phyloP scores from a whole-genome alignment of 371 early-diverging fungal genomes.

The Mortierella polycephala region DNA sequence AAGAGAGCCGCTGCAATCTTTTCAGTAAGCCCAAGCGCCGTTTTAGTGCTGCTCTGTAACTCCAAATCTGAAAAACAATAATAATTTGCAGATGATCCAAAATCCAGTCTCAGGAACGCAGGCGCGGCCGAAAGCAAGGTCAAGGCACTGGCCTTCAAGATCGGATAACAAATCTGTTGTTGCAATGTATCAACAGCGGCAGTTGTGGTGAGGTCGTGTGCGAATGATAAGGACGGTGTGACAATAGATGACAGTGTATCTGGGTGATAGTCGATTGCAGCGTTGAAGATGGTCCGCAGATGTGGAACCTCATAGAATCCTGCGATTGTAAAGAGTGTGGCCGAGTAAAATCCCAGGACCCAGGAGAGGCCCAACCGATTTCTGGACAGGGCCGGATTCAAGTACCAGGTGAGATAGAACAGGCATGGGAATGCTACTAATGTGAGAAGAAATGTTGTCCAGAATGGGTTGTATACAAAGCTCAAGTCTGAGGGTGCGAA shows the following conservation, averaged over 20 bases:
- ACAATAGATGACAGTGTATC: not conserved
- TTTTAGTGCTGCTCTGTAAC: not conserved
- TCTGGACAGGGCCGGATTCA: constrained; percentile 43
- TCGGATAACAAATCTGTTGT: constrained; percentile 18
- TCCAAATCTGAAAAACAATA: constrained; percentile 41
- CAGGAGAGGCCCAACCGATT: constrained; percentile 51
- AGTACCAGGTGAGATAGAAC: constrained; percentile 48
- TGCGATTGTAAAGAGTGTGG: constrained; percentile 33
- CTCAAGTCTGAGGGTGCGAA: constrained; percentile 38
- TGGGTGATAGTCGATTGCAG: constrained; percentile 32
- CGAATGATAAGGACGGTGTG: not conserved
- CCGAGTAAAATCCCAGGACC: constrained; percentile 49
- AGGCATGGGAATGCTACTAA: constrained; percentile 35
- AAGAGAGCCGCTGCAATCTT: too few relatives aligned
- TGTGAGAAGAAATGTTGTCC: constrained; percentile 42
- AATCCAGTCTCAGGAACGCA: constrained; percentile 26
- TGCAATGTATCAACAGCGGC: not conserved
- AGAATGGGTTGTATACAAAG: constrained; percentile 39
- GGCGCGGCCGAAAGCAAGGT: constrained; percentile 16
- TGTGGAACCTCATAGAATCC: constrained; percentile 48
- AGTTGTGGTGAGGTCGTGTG: not conserved
- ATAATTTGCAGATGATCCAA: constrained; percentile 18
- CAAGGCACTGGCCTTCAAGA: constrained; percentile 17
- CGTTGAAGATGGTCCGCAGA: constrained; percentile 39
- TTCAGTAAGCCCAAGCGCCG: too few relatives aligned